phyloP scores from a whole-genome alignment of 805 yeast genomes.

The Diddensiella santjacobensis region DNA sequence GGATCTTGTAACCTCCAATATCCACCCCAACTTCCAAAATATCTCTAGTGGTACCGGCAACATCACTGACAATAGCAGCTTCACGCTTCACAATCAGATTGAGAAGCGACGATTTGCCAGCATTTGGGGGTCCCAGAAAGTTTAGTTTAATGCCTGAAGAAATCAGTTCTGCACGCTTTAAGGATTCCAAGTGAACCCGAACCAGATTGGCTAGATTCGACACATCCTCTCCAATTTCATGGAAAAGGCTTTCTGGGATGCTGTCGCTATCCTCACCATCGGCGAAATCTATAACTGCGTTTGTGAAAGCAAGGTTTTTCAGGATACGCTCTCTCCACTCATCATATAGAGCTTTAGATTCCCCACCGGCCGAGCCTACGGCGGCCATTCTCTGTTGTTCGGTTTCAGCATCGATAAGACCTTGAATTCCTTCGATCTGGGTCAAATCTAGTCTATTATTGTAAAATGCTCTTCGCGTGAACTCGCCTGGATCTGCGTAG shows the following conservation, averaged over 20 bases:
- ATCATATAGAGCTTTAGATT: conserved; percentile 49
- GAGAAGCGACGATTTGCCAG: conserved; percentile 87
- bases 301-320: conserved; percentile 62
- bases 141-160: conserved; percentile 69
- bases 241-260: neutral
- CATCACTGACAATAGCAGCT: conserved; percentile 83
- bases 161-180: conserved; percentile 45
- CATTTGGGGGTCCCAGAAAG: conserved; percentile 89
- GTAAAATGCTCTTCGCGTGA: conserved; percentile 78
- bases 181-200: conserved; percentile 31
- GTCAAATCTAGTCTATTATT: conserved; percentile 84
- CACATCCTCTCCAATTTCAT: conserved; percentile 16
- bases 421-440: conserved; percentile 85
- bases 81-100: conserved; percentile 74
- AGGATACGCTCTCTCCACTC: conserved; percentile 68
- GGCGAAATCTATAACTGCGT: conserved; percentile 92
- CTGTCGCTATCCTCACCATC: conserved; percentile 72
- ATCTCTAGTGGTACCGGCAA: conserved; percentile 95
- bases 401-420: conserved; percentile 89
- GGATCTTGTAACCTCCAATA: conserved; percentile 76
- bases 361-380: conserved; percentile 67
- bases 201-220: conserved; percentile 50
- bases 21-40: conserved; percentile 76
- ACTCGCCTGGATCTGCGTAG: conserved; percentile 92
- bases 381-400: conserved; percentile 81